Base-by-base conservation (phyloP, 2,329 filamentous ascomycete species). In the Ophiostoma pallidulum region DNA sequence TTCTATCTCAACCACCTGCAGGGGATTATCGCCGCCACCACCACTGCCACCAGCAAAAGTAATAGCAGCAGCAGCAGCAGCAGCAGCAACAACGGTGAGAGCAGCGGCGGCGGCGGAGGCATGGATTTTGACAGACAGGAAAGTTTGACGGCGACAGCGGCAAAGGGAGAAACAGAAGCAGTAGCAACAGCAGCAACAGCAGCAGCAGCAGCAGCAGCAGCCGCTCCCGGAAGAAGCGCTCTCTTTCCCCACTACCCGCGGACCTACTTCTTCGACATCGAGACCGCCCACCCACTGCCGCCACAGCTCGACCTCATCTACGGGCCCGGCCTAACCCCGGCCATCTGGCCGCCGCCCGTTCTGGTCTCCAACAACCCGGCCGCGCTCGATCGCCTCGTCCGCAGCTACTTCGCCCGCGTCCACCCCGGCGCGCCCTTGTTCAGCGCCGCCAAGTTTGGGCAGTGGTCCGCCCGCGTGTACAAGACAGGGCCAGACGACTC, bases 371-470 rank as follows among this genome's bases (percentile, higher is more conserved):
- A 52, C 35, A 62, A 58, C 58, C 61, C 63, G 6, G 48, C 52
- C 12, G 54, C 50, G 18, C 52, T 64, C 33, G 57, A 60, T 40
- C 40, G 42, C 16, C 53, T 65, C 22, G 54, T 57, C 36, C 51
- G 55, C 8, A 60, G 51, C 37, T 67, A 67, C 51, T 67, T 67
- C 38, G 55, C 52, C 10, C 47, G 57, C 41, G 63, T 62, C 13
- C 62, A 66, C 47, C 62, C 64, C 16, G 58, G 63, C 37, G 60
- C 64, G 8, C 64, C 64, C 6, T 57, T 67, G 16, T 64, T 67
- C 32, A 57, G 60, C 8, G 53, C 51, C 16, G 51, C 52, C 24
- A 53, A 54, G 29, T 62, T 65, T 26, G 52, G 54, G 14, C 41
- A 47, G 2, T 63, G 64, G 60, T 58, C 62, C 29, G 53, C 47